phyloP scores from a whole-genome alignment of 148 eudicot genomes.

The Fagopyrum tataricum region DNA sequence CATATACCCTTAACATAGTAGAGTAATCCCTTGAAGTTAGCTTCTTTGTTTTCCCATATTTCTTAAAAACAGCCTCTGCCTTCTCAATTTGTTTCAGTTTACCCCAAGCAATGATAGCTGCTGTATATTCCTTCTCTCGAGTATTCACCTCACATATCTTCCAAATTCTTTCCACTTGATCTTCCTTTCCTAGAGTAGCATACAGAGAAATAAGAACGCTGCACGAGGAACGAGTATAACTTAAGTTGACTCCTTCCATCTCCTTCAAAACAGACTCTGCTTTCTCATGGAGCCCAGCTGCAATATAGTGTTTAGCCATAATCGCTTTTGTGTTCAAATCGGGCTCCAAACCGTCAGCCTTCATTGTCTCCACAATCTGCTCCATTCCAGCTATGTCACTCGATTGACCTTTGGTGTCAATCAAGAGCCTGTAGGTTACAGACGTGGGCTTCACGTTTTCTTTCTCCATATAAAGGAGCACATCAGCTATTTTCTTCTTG shows the following conservation, averaged over 20 bases:
- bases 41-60: conserved; percentile 29
- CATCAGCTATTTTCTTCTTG: conserved; percentile 75
- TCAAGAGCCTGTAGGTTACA: conserved; percentile 62
- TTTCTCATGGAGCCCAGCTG: conserved; percentile 50
- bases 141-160: conserved; percentile 36
- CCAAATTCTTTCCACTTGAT: conserved; percentile 77
- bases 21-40: conserved; percentile 36
- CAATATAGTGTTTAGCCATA: conserved; percentile 59
- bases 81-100: conserved; percentile 50
- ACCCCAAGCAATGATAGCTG: conserved; percentile 75
- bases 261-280: conserved; percentile 56
- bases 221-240: conserved; percentile 29
- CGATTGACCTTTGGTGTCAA: conserved; percentile 63
- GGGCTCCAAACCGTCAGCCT: conserved; percentile 57
- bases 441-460: conserved; percentile 57
- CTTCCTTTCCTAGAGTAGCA: conserved; percentile 54
- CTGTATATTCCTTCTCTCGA: conserved; percentile 32
- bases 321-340: conserved; percentile 22
- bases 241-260: conserved; percentile 47
- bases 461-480: conserved; percentile 76
- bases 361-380: conserved; percentile 70
- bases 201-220: conserved; percentile 46
- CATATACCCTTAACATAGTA: conserved; percentile 51
- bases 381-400: conserved; percentile 78
- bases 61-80: conserved; percentile 62